Evolutionary conservation across 2,329 filamentous ascomycete genomes (phyloP).

Genomic region (Penicillium polonicum): DNA sequence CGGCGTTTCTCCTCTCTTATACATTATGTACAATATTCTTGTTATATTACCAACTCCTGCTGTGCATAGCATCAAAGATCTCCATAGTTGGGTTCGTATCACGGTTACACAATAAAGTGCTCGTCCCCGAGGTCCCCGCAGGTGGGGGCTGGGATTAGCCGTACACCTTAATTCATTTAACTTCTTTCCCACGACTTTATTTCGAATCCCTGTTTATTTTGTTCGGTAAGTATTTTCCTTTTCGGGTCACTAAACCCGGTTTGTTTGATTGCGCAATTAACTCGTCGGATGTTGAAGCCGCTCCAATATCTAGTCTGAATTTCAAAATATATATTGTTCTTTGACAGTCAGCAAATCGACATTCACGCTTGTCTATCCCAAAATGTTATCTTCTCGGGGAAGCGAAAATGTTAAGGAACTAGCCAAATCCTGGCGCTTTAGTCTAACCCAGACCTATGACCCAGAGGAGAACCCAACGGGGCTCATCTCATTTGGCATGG

Average conservation of each 20-base stretch:
- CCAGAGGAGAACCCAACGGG: constrained; percentile 32
- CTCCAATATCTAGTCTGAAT: not conserved
- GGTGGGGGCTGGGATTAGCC: not conserved
- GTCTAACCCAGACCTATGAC: constrained; percentile 28
- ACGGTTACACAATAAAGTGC: not conserved
- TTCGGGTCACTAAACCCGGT: not conserved
- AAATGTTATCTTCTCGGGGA: constrained; percentile 33
- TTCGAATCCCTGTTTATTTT: not conserved
- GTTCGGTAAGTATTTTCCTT: no score
- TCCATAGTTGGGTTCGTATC: no score
- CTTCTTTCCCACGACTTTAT: not conserved
- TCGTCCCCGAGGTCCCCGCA: constrained; percentile 1
- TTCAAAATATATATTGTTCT: not conserved
- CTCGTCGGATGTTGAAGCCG: no score
- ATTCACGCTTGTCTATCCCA: not conserved
- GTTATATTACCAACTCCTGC: no score
- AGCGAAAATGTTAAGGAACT: constrained; percentile 23
- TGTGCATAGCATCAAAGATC: not conserved
- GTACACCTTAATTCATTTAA: not conserved
- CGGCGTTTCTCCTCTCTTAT: constrained; percentile 16
- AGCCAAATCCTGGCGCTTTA: constrained; percentile 30
- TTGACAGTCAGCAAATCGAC: not conserved
- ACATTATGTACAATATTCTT: not conserved
- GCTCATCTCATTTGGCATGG: constrained; percentile 37
- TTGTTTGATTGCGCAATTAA: not conserved